Evolutionary conservation across 345 rosid genomes (phyloP).

Genomic region (Carallia pectinifolia): DNA sequence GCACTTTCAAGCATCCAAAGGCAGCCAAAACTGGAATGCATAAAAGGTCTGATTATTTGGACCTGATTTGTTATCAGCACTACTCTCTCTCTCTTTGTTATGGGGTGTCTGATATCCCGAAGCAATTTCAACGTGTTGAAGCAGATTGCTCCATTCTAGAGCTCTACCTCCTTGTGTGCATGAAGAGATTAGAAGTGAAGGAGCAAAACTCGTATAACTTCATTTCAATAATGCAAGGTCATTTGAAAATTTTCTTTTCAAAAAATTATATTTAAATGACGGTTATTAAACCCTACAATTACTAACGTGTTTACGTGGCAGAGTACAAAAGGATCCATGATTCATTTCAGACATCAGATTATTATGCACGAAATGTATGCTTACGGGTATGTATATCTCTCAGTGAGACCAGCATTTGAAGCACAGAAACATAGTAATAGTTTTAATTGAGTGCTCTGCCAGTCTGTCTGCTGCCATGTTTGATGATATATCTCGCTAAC

Average conservation of each 20-base stretch:
- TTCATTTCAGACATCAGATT: conserved; percentile 73
- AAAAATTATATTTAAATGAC: too few relatives aligned
- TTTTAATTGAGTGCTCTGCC: not conserved
- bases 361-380: conserved; percentile 65
- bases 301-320: conserved; percentile 32
- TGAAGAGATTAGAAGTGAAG: conserved; percentile 82
- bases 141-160: conserved; percentile 91
- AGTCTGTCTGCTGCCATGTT: conserved; percentile 2
- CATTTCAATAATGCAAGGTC: conserved; percentile 84
- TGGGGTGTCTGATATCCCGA: not conserved
- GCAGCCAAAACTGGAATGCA: conserved; percentile 75
- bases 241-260: not conserved
- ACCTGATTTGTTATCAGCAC: not conserved
- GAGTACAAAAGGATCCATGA: conserved; percentile 82
- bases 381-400: conserved; percentile 51
- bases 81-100: not conserved
- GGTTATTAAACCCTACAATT: not conserved
- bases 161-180: conserved; percentile 80
- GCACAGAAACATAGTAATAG: not conserved
- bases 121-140: conserved; percentile 4
- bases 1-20: conserved; percentile 66
- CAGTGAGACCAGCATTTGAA: not conserved
- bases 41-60: conserved; percentile 49
- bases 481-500: conserved; percentile 13
- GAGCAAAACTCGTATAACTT: conserved; percentile 87